Evolutionary conservation across 176 grass and related monocot genomes (phyloP), one percentile per base, ranked within the genome.

Genomic region (Olyra latifolia): DNA sequence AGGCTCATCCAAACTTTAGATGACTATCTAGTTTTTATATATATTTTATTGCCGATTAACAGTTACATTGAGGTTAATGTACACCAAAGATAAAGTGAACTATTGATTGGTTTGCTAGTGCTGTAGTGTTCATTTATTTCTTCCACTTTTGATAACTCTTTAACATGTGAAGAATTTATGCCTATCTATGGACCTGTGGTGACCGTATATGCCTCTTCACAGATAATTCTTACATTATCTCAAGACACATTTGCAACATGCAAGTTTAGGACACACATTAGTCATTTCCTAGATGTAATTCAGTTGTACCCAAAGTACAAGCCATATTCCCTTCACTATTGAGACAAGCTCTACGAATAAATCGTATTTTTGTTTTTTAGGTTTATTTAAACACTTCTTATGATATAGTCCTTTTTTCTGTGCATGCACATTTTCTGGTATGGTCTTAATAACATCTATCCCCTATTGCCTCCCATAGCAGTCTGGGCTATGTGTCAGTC

Each of bases 361-460:
- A 71, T n/a, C n/a, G n/a, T n/a, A n/a, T n/a, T n/a, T n/a, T n/a
- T 70, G 50, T 45, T 56, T 80, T 46, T 80, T 46, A 70, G 19
- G 23, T 35, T 38, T 11, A 5, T 81, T 67, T 74, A 11, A 28
- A 28, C 48, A 62, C 14, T 20, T 72, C 4, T 71, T 53, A 38
- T 38, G 46, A 38, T 41, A 4, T 41, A 63, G 46, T 41, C 40
- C 10, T 52, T 44, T 55, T 83, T 20, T 39, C 32, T 25, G 28
- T n/a, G 32, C 7, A 49, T 27, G 8, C 15, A 23, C 8, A 79
- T 54, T 17, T 70, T 35, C 2, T 79, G 17, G 42, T 24, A 44
- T 32, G 5, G 8, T 71, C 39, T 46, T 65, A 23, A 39, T 55
- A 39, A 16, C 29, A 8, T 54, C 4, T 9, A 35, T 35, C 32